Percentiles rank a stretch among this genome's conserved stretches.
These are phyloP conservation scores for Eutrema salsugineum DNA, from an alignment of 441 rosid species.

Conservation along the genomic window DNA sequence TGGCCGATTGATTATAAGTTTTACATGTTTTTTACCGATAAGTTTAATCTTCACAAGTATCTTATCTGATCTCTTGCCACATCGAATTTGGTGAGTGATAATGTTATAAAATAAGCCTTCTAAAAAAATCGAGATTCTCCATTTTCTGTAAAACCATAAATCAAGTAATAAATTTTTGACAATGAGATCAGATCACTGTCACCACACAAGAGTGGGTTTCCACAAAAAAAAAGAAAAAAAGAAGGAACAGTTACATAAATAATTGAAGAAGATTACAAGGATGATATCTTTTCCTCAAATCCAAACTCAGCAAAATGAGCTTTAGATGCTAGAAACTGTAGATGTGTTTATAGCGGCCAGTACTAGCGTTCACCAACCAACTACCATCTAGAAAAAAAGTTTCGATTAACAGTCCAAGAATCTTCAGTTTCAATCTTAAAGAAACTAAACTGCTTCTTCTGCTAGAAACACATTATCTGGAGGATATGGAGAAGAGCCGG, in stretches of 20 bases:
- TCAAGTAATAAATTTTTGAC: background rate
- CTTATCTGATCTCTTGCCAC: constrained; percentile 19
- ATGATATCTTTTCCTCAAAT: background rate
- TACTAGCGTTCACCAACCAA: too few species aligned
- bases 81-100: constrained; percentile 8
- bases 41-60: background rate
- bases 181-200: constrained; percentile 4
- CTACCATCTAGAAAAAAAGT: background rate
- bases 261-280: background rate
- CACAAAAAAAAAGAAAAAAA: background rate
- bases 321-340: too few species aligned
- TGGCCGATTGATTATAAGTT: background rate
- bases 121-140: background rate
- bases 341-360: too few species aligned
- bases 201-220: too few species aligned
- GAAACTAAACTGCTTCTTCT: background rate
- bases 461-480: constrained; percentile 17
- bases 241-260: background rate
- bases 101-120: background rate
- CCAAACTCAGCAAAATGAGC: background rate
- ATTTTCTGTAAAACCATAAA: background rate
- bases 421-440: background rate
- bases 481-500: constrained; percentile 40
- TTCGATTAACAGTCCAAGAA: background rate
- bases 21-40: background rate